phyloP scores from a whole-genome alignment of 108 stramenopile species.

The Epithemia pelagica region DNA sequence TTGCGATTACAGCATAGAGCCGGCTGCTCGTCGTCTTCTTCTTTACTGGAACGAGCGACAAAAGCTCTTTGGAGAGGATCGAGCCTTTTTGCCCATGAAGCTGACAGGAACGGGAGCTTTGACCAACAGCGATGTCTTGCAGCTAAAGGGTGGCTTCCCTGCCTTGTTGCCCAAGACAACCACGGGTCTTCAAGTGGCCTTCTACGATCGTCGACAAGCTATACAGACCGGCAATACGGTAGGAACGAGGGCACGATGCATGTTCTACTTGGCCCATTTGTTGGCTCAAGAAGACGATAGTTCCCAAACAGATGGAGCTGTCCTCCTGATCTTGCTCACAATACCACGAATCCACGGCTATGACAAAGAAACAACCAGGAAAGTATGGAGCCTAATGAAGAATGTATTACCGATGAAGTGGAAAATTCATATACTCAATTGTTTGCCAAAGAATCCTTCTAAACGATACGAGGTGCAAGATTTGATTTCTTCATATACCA shows the following conservation, averaged over 20 bases:
- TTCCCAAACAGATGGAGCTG: neutral
- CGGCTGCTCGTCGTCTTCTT: constrained; percentile 13
- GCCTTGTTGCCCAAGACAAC: neutral
- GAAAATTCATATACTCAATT: neutral
- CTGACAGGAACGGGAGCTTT: constrained; percentile 11
- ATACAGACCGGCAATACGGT: neutral
- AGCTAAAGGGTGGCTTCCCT: neutral
- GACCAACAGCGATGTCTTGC: constrained; percentile 1
- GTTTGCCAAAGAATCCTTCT: neutral
- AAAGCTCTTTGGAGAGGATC: constrained; percentile 10
- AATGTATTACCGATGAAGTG: neutral
- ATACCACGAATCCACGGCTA: neutral
- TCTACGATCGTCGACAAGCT: neutral
- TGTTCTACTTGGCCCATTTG: neutral
- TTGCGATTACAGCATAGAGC: neutral
- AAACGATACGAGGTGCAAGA: neutral
- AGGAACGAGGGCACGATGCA: neutral
- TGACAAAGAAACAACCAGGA: neutral
- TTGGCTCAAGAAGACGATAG: neutral
- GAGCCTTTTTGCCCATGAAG: constrained; percentile 10
- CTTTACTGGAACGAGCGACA: constrained; percentile 19
- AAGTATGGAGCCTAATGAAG: neutral
- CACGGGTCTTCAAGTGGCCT: neutral
- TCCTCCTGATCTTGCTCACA: neutral
- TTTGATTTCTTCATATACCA: neutral